Evolutionary conservation across 148 eudicot genomes (phyloP).

Genomic region (Camellia sinensis): DNA sequence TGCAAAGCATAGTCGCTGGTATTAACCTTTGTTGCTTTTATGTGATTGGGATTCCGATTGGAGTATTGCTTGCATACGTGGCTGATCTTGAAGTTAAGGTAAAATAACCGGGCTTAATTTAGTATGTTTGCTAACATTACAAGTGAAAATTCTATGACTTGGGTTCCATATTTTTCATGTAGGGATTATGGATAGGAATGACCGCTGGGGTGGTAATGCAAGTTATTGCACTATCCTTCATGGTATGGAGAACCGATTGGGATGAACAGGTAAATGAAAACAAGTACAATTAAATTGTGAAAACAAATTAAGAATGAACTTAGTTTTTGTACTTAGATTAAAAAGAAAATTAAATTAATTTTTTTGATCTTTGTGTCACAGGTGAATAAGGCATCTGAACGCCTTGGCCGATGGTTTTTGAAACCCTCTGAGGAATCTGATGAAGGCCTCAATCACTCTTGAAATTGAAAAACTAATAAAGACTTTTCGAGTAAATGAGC

Average conservation of each 20-base stretch:
- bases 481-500: neutral
- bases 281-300: neutral
- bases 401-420: slow-evolving; percentile 28
- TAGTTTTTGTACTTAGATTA: neutral
- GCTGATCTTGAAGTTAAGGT: slow-evolving; percentile 44
- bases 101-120: neutral
- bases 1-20: slow-evolving; percentile 46
- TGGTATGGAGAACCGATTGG: slow-evolving; percentile 77
- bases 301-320: neutral
- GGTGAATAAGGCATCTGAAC: slow-evolving; percentile 49
- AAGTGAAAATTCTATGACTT: neutral
- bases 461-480: neutral
- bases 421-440: slow-evolving; percentile 23
- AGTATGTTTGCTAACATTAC: neutral
- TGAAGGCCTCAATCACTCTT: slow-evolving; percentile 11
- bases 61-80: slow-evolving; percentile 49
- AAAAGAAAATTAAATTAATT: too few relatives aligned
- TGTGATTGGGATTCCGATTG: slow-evolving; percentile 51
- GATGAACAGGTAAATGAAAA: slow-evolving; percentile 54
- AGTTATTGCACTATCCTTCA: slow-evolving; percentile 38
- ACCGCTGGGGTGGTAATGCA: slow-evolving; percentile 51
- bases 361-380: slow-evolving; percentile 10
- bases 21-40: slow-evolving; percentile 46
- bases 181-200: slow-evolving; percentile 81
- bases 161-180: neutral